Conservation (phyloP, 352 stramenopile genomes). For the Pythium insidiosum region DNA sequence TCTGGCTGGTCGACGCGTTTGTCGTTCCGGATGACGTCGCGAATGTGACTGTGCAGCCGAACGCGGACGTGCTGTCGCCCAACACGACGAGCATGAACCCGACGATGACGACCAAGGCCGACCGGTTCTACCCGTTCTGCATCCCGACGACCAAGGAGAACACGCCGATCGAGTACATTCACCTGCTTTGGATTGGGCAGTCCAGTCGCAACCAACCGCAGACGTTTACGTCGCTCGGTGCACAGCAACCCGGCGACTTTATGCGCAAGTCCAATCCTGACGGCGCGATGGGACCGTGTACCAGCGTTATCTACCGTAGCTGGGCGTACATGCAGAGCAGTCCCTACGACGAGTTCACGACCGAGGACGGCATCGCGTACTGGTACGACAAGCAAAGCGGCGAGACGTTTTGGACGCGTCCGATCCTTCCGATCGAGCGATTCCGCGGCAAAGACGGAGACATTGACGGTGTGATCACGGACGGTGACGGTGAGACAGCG, state of each 20-base stretch:
- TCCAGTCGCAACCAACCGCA: constrained; percentile 88
- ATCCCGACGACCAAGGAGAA: constrained; percentile 88
- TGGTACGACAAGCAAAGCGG: constrained; percentile 79
- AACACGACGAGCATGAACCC: constrained; percentile 79
- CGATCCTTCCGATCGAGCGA: constrained; percentile 77
- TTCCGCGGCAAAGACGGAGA: constrained; percentile 61
- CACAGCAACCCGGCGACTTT: constrained; percentile 89
- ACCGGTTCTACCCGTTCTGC: constrained; percentile 90
- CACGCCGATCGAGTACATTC: constrained; percentile 90
- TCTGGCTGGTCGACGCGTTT: constrained; percentile 60
- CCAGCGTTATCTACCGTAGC: constrained; percentile 86
- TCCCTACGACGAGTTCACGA: constrained; percentile 86
- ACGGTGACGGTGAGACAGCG: constrained; percentile 58
- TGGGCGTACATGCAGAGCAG: constrained; percentile 88
- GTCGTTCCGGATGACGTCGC: constrained; percentile 31
- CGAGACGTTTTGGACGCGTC: constrained; percentile 89
- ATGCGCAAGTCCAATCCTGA: constrained; percentile 81
- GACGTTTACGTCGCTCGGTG: constrained; percentile 81
- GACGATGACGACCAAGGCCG: constrained; percentile 81
- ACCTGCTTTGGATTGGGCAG: constrained; percentile 86
- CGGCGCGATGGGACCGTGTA: constrained; percentile 68
- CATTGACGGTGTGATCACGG: constrained; percentile 74
- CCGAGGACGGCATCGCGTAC: constrained; percentile 88
- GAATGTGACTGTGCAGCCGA: constrained; percentile 63
- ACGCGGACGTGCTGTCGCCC: constrained; percentile 70